phyloP scores from a whole-genome alignment of 805 yeast genomes.

The Saccharomycopsis sp. region DNA sequence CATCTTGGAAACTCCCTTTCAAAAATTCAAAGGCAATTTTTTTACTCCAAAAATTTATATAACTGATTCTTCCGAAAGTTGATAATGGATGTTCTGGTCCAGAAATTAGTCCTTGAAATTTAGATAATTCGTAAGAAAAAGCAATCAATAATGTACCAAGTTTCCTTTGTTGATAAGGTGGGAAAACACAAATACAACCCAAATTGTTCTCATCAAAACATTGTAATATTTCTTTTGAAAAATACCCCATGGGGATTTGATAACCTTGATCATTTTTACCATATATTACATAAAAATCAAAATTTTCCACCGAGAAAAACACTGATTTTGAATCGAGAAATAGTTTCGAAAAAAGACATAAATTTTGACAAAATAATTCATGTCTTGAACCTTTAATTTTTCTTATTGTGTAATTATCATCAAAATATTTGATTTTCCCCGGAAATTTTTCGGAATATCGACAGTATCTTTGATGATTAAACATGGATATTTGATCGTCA shows the following conservation, averaged over 20 bases:
- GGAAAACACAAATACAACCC: slow-evolving; percentile 86
- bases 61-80: slow-evolving; percentile 66
- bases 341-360: slow-evolving; percentile 77
- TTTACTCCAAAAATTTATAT: slow-evolving; percentile 66
- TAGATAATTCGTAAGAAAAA: slow-evolving; percentile 70
- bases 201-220: slow-evolving; percentile 71
- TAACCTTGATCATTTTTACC: slow-evolving; percentile 24
- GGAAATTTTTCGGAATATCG: slow-evolving; percentile 33
- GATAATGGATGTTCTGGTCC: slow-evolving; percentile 93
- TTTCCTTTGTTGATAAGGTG: slow-evolving; percentile 76
- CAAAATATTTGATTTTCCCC: slow-evolving; percentile 64
- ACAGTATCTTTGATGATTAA: slow-evolving; percentile 41
- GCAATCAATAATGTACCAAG: slow-evolving; percentile 75
- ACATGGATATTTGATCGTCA: slow-evolving; percentile 32
- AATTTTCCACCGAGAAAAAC: slow-evolving; percentile 66
- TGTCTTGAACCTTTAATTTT: slow-evolving; percentile 59
- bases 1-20: slow-evolving; percentile 29
- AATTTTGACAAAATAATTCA: slow-evolving; percentile 64
- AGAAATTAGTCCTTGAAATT: slow-evolving; percentile 50
- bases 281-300: slow-evolving; percentile 69
- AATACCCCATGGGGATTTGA: slow-evolving; percentile 72
- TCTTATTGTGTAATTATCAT: slow-evolving; percentile 44
- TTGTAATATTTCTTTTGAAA: slow-evolving; percentile 76
- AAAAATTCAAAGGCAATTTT: slow-evolving; percentile 33
- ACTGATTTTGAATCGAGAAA: slow-evolving; percentile 86